Conservation (phyloP, 2,329 filamentous ascomycete species). For the Venturia oleaginea region DNA sequence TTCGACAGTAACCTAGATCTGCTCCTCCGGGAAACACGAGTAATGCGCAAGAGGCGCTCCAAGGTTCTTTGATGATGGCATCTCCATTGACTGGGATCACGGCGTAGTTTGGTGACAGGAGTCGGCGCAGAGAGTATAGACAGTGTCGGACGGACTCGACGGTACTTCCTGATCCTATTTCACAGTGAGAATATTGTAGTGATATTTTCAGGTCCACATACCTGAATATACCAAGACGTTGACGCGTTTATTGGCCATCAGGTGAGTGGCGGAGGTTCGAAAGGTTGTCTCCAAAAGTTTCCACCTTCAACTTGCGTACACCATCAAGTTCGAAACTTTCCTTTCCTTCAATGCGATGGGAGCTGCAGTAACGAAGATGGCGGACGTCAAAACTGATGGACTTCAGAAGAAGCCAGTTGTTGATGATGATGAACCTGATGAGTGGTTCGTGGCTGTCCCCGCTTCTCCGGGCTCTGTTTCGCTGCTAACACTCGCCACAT, state of each 20-base stretch:
- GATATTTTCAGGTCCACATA: constrained; percentile 31
- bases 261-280: not conserved
- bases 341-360: not conserved
- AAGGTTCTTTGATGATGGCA: constrained; percentile 81
- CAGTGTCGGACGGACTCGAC: constrained; percentile 84
- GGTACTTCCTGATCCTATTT: constrained; percentile 70
- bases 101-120: constrained; percentile 85
- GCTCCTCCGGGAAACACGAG: constrained; percentile 89
- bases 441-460: constrained; percentile 57
- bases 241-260: constrained; percentile 61
- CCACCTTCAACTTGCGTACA: not conserved
- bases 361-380: constrained; percentile 5
- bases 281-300: not conserved
- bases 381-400: constrained; percentile 22
- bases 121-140: constrained; percentile 72
- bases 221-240: constrained; percentile 93
- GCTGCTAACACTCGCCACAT: constrained; percentile 14
- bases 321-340: not conserved
- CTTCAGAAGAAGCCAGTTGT: constrained; percentile 31
- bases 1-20: constrained; percentile 84
- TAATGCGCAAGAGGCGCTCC: constrained; percentile 76
- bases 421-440: constrained; percentile 83
- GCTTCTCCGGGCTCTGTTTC: not conserved
- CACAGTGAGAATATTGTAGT: not conserved
- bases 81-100: constrained; percentile 76